Evolutionary conservation across 768 basidiomycete genomes (phyloP).

Genomic region (Phaeotremella fagi): DNA sequence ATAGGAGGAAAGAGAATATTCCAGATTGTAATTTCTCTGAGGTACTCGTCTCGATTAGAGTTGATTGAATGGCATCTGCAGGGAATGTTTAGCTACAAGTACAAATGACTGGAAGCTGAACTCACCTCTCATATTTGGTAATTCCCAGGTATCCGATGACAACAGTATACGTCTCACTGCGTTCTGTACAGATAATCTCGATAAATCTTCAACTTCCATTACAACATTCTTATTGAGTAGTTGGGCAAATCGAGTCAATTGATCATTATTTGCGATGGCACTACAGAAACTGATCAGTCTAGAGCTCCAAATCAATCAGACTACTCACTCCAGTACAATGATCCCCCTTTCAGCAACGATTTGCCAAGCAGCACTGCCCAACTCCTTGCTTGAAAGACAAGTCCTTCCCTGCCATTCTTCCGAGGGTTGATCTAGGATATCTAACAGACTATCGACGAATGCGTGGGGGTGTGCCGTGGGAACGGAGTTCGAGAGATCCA

Average conservation of each 20-base stretch:
- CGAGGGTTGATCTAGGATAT: background rate
- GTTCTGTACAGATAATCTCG: background rate
- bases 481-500: background rate
- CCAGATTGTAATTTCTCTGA: background rate
- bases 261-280: background rate
- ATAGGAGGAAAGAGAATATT: background rate
- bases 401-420: background rate
- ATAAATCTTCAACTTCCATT: background rate
- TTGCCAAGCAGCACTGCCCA: slow-evolving; percentile 1
- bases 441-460: slow-evolving; percentile 1
- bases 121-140: slow-evolving; percentile 21
- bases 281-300: no score
- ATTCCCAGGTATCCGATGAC: slow-evolving; percentile 24
- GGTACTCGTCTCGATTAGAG: background rate
- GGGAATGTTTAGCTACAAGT: background rate
- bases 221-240: no score
- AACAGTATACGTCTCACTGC: slow-evolving; percentile 6
- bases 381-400: no score
- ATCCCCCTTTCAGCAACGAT: slow-evolving; percentile 5
- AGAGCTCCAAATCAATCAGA: no score
- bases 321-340: slow-evolving; percentile 16
- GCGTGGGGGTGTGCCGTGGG: background rate
- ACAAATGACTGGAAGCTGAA: background rate
- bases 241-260: no score
- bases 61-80: background rate